Base-by-base conservation (phyloP, 352 stramenopile genomes). In the Phytophthora fragariae region DNA sequence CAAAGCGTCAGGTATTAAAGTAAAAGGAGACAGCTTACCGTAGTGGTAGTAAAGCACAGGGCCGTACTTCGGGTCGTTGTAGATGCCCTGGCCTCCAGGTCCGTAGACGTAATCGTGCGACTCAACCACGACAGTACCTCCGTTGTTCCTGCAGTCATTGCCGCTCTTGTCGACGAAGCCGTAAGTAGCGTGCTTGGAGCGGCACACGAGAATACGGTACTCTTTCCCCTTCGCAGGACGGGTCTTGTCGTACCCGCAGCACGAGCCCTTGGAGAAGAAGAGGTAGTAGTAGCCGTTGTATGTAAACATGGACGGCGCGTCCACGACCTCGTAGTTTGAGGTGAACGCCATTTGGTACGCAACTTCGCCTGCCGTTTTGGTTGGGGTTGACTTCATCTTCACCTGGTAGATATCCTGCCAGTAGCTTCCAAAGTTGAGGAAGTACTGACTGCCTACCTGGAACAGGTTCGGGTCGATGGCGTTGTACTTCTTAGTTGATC, bases 381-480 rank as follows among this genome's bases (percentile, higher is more conserved):
- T 56, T 27, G 77, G 80, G 2, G 19, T 62, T 3, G 75, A 75
- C 61, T 29, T 46, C 72, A 84, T 81, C 31, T 72, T 65, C 0
- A 65, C 62, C n/a, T 82, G 75, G 72, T 77, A 74, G 29, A 85
- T 63, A 21, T 62, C 80, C 0, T 70, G 73, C 81, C 81, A 88
- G 52, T 79, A 79, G 66, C 78, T 86, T 14, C 81, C 81, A 50
- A 88, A 86, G 15, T 79, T 83, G 54, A 88, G 65, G 66, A 82
- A 86, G 56, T 81, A 71, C n/a, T 76, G 62, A 29, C 47, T 70
- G 41, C 70, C 76, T 1, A 76, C 78, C 29, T 76, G 35, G 55
- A 88, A 54, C 15, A 88, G 52, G 55, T 85, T 86, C 33, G 78
- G 70, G 61, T 88, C 81, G n/a, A 89, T 89, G 14, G 77, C 81